Base-by-base conservation (phyloP, 768 basidiomycete species). In the Mycena latifolia region DNA sequence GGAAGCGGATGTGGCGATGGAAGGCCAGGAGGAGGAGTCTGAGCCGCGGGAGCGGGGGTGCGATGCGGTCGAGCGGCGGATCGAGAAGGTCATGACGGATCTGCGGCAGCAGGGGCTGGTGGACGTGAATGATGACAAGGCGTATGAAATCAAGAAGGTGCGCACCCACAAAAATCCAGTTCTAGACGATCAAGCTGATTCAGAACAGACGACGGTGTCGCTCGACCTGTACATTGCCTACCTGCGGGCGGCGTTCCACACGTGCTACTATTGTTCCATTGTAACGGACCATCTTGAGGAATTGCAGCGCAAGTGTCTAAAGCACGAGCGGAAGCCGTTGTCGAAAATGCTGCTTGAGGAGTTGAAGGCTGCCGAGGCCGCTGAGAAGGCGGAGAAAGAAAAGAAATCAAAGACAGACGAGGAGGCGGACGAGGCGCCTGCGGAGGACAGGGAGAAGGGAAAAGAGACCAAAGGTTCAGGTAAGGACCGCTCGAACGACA, bases 191-290 rank as follows among this genome's bases (percentile, higher is more conserved):
- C 65, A 73, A 77, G 6, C 15, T 61, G 43, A 52, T 73, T 57
- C 33, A 65, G 72, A 54, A 3, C 76, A 95, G 93, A 88, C 89
- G 72, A 86, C 88, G 74, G 82, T 96, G 73, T 87, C 92, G 73
- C 86, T 98, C 78, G 98, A 99, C 82, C 82, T 97, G 78, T 95
- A 95, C 79, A 84, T 99, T 78, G 91, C 92, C 55, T 99, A 98
- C 81, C 83, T 99, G 75, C 94, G 98, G 71, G 86, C 89, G 76
- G 96, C 93, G 59, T 96, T 92, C 80, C 87, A 95, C 86, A 90
- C 94, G 75, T 98, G 98, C 88, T 99, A 97, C 81, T 99, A 99
- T 82, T 99, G 98, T 85, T 91, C 92, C 73, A 90, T 94, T 76
- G 88, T 94, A 71, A 92, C 91, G 77, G 92, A 97, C 81, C 95